Evolutionary conservation across 2,329 filamentous ascomycete species (phyloP).

Genomic region (Curvularia hawaiiensis): DNA sequence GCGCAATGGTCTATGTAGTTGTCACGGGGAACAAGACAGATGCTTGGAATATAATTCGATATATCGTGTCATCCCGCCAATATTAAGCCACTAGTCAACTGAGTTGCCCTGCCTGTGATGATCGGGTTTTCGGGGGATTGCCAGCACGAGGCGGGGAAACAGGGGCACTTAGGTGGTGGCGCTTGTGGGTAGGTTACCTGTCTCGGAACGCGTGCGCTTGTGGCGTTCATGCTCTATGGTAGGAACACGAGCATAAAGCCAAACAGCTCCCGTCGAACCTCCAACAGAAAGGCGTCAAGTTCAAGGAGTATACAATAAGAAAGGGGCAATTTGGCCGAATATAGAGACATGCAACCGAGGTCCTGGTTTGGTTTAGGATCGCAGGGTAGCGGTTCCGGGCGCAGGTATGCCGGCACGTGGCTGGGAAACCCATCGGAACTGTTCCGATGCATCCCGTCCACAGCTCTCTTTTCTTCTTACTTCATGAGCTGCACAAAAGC

Average conservation of each 20-base stretch:
- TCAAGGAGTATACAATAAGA: not conserved
- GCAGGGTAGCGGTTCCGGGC: not conserved
- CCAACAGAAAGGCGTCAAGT: not conserved
- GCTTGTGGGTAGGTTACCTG: not conserved
- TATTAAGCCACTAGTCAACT: not conserved
- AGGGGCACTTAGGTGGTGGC: conserved; percentile 6
- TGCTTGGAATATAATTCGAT: not conserved
- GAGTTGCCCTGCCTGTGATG: not conserved
- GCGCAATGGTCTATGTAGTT: not conserved
- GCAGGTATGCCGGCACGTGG: not conserved
- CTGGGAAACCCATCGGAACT: not conserved
- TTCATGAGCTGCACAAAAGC: not conserved
- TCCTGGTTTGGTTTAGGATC: not conserved
- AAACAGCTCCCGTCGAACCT: not conserved
- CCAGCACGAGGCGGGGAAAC: conserved; percentile 20
- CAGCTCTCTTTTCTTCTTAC: not conserved
- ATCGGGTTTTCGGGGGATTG: conserved; percentile 25
- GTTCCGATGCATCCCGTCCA: not conserved
- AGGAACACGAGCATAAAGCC: not conserved
- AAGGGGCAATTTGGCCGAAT: not conserved
- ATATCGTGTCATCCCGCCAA: not conserved
- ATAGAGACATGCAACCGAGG: not conserved
- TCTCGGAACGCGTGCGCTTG: not conserved
- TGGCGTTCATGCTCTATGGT: not conserved
- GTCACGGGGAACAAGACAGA: not conserved